Base-by-base conservation (phyloP, 108 stramenopile genomes). In the Nannochloropsis salina region DNA sequence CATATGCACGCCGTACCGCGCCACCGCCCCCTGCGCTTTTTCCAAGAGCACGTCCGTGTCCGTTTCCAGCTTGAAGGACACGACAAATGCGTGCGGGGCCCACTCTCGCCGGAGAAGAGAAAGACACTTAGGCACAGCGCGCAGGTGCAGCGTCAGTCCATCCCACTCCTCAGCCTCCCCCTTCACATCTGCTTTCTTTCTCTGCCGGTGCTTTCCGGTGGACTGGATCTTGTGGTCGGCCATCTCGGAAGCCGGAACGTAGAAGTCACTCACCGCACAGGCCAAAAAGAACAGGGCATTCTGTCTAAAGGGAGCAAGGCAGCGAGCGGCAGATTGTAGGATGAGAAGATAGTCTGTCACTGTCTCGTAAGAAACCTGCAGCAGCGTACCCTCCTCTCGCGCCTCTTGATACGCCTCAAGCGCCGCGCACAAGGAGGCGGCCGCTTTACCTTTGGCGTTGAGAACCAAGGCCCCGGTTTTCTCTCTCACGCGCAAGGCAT, bases 1-100 rank as follows among this genome's bases (percentile, higher is more conserved):
- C 86, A 96, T 88, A 85, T 99, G 96, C 84, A 96, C 94, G 83
- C 93, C 94, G 88, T 97, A 97, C 80, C 87, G 83, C 31, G 80
- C 45, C 6, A 98, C 92, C 18, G 97, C 95, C 80, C 90, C 88
- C 83, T 91, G 91, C 15, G 96, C 95, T 92, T 98, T 99, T 84
- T 91, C 84, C 9, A 92, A 90, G 80, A 99, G 90, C 15, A 98
- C 93, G 9, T 88, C 83, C 9, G 83, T 42, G 91, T 99, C 97
- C 1, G 99, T 99, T 93, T 99, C 99, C 74, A 99, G 93, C 87
- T 98, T 98, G 94, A 99, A 99, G 61, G 94, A 94, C n/a, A 97
- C 94, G 9, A 95, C 90, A 89, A 97, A 98, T 22, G 95, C 94
- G 80, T 93, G 82, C 15, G 99, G 97, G 44, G 95, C 95, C 97